A percentile compares a stretch with the other conserved stretches of the same genome.
Conservation (phyloP, 1,284 basidiomycete genomes). For the Naganishia sp. region DNA sequence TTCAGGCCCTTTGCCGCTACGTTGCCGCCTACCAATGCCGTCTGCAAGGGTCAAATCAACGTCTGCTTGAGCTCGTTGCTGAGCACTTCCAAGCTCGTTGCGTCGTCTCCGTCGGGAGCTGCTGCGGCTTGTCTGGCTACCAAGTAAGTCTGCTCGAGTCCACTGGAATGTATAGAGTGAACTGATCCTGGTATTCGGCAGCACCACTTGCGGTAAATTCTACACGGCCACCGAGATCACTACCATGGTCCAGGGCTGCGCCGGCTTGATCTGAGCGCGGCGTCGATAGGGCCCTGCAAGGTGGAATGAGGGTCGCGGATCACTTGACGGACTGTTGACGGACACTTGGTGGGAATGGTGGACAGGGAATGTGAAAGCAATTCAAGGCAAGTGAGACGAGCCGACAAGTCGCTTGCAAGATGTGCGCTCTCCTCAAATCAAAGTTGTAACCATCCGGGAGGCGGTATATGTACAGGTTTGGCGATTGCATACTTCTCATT, state of each 20-base stretch:
- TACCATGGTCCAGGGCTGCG: constrained; percentile 7
- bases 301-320: too few relatives aligned
- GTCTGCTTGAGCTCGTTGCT: constrained; percentile 8
- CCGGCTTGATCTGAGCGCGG: neutral
- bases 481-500: too few relatives aligned
- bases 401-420: too few relatives aligned
- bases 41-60: constrained; percentile 6
- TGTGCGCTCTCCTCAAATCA: too few relatives aligned
- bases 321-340: too few relatives aligned
- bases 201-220: constrained; percentile 11
- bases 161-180: neutral
- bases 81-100: constrained; percentile 7
- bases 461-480: too few relatives aligned
- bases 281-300: too few relatives aligned
- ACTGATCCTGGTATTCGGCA: neutral
- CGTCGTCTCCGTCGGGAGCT: neutral
- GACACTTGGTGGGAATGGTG: too few relatives aligned
- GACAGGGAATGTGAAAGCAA: too few relatives aligned
- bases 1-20: constrained; percentile 9
- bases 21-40: constrained; percentile 8
- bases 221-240: constrained; percentile 1
- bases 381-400: too few relatives aligned
- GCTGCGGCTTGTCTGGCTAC: constrained; percentile 3
- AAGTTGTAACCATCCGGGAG: too few relatives aligned
- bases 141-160: neutral